phyloP scores from a whole-genome alignment of 2,329 filamentous ascomycete species.

The Fusarium acutatum region DNA sequence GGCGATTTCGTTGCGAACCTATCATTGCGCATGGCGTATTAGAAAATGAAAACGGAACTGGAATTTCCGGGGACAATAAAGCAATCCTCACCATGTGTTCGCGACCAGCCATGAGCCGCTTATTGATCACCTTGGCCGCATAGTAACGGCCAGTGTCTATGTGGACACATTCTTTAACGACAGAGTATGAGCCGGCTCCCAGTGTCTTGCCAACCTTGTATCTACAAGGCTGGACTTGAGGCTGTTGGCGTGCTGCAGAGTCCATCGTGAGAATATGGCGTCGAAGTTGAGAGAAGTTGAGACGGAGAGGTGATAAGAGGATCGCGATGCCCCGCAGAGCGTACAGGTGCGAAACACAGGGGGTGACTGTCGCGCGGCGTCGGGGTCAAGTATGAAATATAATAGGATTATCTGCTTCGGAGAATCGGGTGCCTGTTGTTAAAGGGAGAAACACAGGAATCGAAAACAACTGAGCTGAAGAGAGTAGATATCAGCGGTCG shows the following conservation, averaged over 20 bases:
- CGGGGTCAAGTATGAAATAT: neutral
- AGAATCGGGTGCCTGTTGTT: neutral
- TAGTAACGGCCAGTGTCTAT: slow-evolving; percentile 98
- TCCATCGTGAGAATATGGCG: slow-evolving; percentile 29
- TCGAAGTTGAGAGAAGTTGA: slow-evolving; percentile 2
- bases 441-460: neutral
- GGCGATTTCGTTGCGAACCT: slow-evolving; percentile 98
- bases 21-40: slow-evolving; percentile 15
- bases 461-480: neutral
- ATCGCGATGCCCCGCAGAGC: slow-evolving; percentile 30
- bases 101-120: slow-evolving; percentile 93
- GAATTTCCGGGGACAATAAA: neutral
- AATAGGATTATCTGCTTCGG: neutral
- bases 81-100: slow-evolving; percentile 86
- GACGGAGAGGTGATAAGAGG: slow-evolving; percentile 5
- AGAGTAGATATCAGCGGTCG: slow-evolving; percentile 13
- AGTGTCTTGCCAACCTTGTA: slow-evolving; percentile 99
- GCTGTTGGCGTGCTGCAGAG: slow-evolving; percentile 38
- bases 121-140: slow-evolving; percentile 99
- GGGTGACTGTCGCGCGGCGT: neutral
- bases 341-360: neutral
- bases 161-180: slow-evolving; percentile 98
- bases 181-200: slow-evolving; percentile 95
- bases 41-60: neutral
- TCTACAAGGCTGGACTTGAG: slow-evolving; percentile 89